Base-by-base conservation (phyloP, 805 yeast species). In the Pichia paraexigua region DNA sequence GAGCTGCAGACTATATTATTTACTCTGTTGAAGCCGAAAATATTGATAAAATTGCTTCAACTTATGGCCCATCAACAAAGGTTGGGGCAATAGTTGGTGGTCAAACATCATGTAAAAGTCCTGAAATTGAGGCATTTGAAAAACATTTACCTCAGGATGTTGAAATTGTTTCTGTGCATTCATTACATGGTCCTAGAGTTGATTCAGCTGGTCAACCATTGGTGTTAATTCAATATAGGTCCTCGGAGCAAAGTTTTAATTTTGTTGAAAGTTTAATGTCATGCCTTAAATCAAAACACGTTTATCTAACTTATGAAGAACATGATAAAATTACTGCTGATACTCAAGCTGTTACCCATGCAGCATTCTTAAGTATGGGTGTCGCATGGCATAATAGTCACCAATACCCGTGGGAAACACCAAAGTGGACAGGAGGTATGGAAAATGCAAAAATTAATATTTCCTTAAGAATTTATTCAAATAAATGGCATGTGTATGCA, bases 401-500 rank as follows among this genome's bases (percentile, higher is more conserved):
- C 61, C 84, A 86, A 64, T 94, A 89, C 64, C 99, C 99, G 0
- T 94, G 99, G 99, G 84, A 82, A 56, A 76, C 82, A 3, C 78
- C 84, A 0, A 80, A 84, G 62, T 90, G 96, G 92, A 71, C 81
- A 25, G 98, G 98, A 15, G 98, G 99, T 2, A 74, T 94, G 45
- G 99, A 94, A 65, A 92, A 94, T 65, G 98, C 96, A 17, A 94
- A 94, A 61, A 87, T 91, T 63, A 94, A 94, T 65, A 90, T 94
- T 32, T 86, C 98, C 1, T 70, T 94, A 64, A 74, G 99, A 56
- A 94, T 94, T 47, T 94, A 76, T 66, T 82, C 96, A 18, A 94
- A 91, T 68, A 90, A 91, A 68, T 94, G 97, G 95, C 99, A 94
- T 66, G 98, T 94, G 30, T 94, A 94, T 63, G 98, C 98, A 6